Evolutionary conservation across 2,329 filamentous ascomycete species (phyloP).

Genomic region (Eurotiales sp.): DNA sequence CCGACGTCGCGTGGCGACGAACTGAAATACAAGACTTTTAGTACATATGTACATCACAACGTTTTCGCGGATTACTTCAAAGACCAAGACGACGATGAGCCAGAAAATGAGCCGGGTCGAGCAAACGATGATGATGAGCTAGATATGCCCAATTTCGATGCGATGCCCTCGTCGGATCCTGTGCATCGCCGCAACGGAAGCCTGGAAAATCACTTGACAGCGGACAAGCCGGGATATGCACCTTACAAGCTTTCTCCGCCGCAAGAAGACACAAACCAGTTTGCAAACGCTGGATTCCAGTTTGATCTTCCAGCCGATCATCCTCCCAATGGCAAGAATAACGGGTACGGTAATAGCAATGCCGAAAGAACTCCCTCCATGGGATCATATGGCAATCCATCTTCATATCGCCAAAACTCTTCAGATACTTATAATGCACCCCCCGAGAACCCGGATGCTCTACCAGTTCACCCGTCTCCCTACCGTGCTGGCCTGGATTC

Average conservation of each 20-base stretch:
- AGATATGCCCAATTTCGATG: constrained; percentile 64
- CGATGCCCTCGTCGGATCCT: constrained; percentile 34
- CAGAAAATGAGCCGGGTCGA: constrained; percentile 47
- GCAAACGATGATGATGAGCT: constrained; percentile 39
- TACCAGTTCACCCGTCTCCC: constrained; percentile 54
- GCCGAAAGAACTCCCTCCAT: constrained; percentile 6
- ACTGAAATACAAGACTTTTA: constrained; percentile 15
- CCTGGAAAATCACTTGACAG: constrained; percentile 12
- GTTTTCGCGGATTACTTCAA: constrained; percentile 52
- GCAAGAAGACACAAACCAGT: constrained; percentile 46
- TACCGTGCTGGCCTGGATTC: constrained; percentile 51
- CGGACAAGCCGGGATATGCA: constrained; percentile 26
- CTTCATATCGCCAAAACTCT: constrained; percentile 1
- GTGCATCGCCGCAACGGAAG: constrained; percentile 13
- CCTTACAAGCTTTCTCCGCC: constrained; percentile 31
- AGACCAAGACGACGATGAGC: constrained; percentile 34
- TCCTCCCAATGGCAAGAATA: neutral
- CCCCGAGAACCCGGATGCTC: constrained; percentile 46
- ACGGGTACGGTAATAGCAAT: neutral
- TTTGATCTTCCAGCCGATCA: constrained; percentile 62
- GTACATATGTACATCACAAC: constrained; percentile 30
- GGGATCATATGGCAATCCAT: constrained; percentile 3
- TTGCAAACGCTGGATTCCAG: constrained; percentile 56
- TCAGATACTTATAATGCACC: neutral
- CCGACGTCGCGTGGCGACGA: constrained; percentile 9